Percentiles rank a stretch among this genome's conserved stretches.
These are phyloP conservation scores for Symbiodinium pilosum DNA, from an alignment of 73 alveolate species.

Conservation along the genomic window DNA sequence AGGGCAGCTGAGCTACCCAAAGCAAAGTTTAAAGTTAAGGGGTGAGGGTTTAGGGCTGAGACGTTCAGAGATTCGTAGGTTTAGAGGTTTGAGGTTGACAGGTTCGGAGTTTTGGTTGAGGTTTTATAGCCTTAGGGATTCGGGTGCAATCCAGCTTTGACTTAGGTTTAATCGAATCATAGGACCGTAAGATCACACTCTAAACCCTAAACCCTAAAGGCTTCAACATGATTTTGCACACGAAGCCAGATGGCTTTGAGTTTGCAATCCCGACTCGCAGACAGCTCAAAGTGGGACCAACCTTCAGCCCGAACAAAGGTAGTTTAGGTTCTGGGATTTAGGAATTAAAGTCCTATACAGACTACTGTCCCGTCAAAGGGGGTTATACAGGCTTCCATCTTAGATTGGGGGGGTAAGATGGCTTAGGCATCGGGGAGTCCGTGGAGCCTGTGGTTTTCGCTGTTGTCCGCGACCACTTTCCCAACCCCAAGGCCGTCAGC, in stretches of 20 bases:
- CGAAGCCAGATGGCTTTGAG: too few relatives aligned
- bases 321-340: too few relatives aligned
- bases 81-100: background rate
- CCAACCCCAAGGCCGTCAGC: background rate
- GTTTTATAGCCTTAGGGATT: background rate
- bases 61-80: background rate
- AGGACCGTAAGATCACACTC: background rate
- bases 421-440: too few relatives aligned
- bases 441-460: constrained; percentile 44
- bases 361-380: too few relatives aligned
- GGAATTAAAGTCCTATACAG: too few relatives aligned
- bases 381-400: too few relatives aligned
- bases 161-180: background rate
- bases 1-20: background rate
- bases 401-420: too few relatives aligned
- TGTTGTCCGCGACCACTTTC: constrained; percentile 32
- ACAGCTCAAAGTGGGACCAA: too few relatives aligned
- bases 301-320: too few relatives aligned
- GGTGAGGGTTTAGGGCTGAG: background rate
- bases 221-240: too few relatives aligned
- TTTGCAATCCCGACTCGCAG: too few relatives aligned
- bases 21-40: background rate
- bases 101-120: background rate
- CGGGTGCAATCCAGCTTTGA: background rate
- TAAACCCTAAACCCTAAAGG: background rate